These are phyloP conservation scores for Saitozyma podzolica DNA, from an alignment of 768 basidiomycete genomes.

Conservation along the genomic window DNA sequence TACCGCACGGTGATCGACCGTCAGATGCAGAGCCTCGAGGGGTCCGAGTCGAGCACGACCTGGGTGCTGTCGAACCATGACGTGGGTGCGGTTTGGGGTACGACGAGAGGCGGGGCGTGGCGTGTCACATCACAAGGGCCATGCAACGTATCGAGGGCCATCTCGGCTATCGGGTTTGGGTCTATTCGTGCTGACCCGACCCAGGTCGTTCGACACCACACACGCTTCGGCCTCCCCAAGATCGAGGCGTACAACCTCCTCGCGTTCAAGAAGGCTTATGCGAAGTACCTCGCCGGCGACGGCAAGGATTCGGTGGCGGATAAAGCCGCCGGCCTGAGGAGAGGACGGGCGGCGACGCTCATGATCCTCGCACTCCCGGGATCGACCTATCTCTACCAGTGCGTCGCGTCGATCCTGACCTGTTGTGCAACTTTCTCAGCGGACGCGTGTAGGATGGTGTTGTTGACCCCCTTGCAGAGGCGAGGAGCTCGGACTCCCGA, in stretches of 20 bases:
- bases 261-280: background rate
- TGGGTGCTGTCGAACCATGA: constrained; percentile 35
- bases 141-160: too few species aligned
- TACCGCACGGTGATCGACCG: background rate
- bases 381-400: constrained; percentile 8
- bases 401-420: background rate
- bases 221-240: constrained; percentile 29
- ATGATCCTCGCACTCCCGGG: constrained; percentile 5
- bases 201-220: constrained; percentile 31
- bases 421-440: too few species aligned
- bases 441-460: background rate
- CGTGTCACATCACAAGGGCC: too few species aligned
- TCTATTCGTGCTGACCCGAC: too few species aligned
- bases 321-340: background rate
- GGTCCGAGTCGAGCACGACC: constrained; percentile 15
- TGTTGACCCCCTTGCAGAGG: constrained; percentile 15
- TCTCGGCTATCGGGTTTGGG: too few species aligned
- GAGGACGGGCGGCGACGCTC: background rate
- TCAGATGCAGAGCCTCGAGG: background rate
- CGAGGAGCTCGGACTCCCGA: constrained; percentile 40
- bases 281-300: constrained; percentile 2
- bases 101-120: too few species aligned
- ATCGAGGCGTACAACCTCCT: background rate
- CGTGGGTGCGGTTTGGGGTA: background rate
- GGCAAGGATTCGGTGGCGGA: constrained; percentile 15